Percentiles rank a stretch among this genome's conserved stretches.
phyloP scores from a whole-genome alignment of 768 basidiomycete species.

The Mycena alexandri region DNA sequence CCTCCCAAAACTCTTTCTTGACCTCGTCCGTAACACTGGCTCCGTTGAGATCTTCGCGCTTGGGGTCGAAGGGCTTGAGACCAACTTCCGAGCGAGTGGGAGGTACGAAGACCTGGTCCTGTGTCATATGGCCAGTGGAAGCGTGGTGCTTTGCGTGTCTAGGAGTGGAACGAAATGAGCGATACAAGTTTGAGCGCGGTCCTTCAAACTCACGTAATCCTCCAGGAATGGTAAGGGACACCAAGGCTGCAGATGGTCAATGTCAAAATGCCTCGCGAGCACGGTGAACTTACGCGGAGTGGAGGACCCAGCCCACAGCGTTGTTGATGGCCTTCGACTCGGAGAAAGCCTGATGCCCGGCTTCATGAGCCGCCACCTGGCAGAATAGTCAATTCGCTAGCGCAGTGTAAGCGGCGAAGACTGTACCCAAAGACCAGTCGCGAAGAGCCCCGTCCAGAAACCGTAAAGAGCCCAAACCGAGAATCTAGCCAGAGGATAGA shows the following conservation, averaged over 20 bases:
- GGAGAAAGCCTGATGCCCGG: conserved; percentile 97
- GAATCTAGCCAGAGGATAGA: conserved; percentile 73
- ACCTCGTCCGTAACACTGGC: conserved; percentile 75
- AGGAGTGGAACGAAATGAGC: neutral
- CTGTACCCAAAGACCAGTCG: conserved; percentile 77
- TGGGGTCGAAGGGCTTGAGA: conserved; percentile 73
- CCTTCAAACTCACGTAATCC: conserved; percentile 66
- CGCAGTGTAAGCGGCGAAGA: neutral
- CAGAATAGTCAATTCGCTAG: neutral
- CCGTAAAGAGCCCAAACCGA: conserved; percentile 85
- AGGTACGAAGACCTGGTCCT: conserved; percentile 97
- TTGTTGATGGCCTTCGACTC: conserved; percentile 94
- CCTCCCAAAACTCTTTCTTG: conserved; percentile 83
- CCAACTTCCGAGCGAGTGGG: conserved; percentile 82
- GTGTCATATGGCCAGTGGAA: conserved; percentile 90
- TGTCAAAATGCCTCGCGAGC: conserved; percentile 32
- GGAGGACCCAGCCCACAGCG: conserved; percentile 91
- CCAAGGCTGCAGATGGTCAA: conserved; percentile 70
- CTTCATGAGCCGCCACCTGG: conserved; percentile 83
- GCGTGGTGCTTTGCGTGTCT: conserved; percentile 91
- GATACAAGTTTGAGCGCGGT: neutral
- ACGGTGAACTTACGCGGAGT: conserved; percentile 76
- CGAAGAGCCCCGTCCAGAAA: conserved; percentile 86
- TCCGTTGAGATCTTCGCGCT: conserved; percentile 75
- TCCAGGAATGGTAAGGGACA: conserved; percentile 98